A percentile compares a stretch with the other conserved stretches of the same genome.
Conservation (phyloP, 352 stramenopile genomes). For the Phytophthora palmivora region DNA sequence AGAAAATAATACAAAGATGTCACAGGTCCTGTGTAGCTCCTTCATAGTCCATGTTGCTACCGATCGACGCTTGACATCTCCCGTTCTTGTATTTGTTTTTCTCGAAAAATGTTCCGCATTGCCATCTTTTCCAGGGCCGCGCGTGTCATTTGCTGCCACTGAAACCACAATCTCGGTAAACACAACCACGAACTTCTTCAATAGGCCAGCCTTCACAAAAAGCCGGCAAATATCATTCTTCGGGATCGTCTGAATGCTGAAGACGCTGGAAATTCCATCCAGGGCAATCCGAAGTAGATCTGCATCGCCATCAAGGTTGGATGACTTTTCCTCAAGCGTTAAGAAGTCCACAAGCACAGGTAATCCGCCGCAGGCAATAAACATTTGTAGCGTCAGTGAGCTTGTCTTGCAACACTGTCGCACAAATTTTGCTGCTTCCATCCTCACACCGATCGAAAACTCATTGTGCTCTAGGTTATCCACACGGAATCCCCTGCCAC, state of each 20-base stretch:
- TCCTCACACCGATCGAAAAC: slow-evolving; percentile 67
- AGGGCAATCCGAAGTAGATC: slow-evolving; percentile 85
- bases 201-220: slow-evolving; percentile 93
- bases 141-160: slow-evolving; percentile 35
- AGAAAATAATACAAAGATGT: slow-evolving; percentile 93
- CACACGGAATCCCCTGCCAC: slow-evolving; percentile 20
- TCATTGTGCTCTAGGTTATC: slow-evolving; percentile 30
- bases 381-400: slow-evolving; percentile 92
- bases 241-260: slow-evolving; percentile 91
- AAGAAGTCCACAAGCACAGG: slow-evolving; percentile 89
- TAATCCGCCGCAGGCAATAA: slow-evolving; percentile 92
- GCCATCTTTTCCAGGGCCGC: slow-evolving; percentile 16
- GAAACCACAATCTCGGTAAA: slow-evolving; percentile 80
- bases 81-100: slow-evolving; percentile 7
- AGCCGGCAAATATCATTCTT: slow-evolving; percentile 95
- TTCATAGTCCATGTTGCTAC: slow-evolving; percentile 56
- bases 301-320: slow-evolving; percentile 46
- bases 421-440: slow-evolving; percentile 91
- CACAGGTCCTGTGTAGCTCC: slow-evolving; percentile 83
- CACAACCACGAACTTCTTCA: slow-evolving; percentile 89
- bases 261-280: slow-evolving; percentile 92
- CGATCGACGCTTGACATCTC: slow-evolving; percentile 2
- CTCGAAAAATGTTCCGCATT: slow-evolving; percentile 5
- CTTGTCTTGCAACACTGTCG: slow-evolving; percentile 90
- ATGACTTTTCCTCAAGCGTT: slow-evolving; percentile 40